phyloP scores from a whole-genome alignment of 2,329 filamentous ascomycete genomes.

The Scedosporium dehoogii region DNA sequence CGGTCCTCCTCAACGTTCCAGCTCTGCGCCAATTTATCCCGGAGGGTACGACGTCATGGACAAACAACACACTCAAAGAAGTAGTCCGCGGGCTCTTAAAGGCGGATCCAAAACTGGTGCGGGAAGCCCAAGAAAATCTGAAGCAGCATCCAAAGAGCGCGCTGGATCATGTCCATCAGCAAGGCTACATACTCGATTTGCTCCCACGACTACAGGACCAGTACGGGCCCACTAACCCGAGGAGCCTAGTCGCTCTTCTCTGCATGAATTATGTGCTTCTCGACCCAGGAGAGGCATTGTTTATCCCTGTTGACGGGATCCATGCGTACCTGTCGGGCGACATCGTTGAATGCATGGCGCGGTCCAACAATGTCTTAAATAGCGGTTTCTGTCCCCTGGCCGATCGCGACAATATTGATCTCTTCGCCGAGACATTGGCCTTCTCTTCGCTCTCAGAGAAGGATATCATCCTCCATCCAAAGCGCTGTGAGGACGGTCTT shows the following conservation, averaged over 20 bases:
- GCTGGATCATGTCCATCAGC: slow-evolving; percentile 28
- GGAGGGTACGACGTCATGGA: slow-evolving; percentile 32
- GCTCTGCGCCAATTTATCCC: slow-evolving; percentile 43
- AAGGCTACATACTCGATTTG: slow-evolving; percentile 54
- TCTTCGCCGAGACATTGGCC: slow-evolving; percentile 53
- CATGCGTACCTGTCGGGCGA: slow-evolving; percentile 65
- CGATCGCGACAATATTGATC: slow-evolving; percentile 52
- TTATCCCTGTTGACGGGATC: slow-evolving; percentile 63
- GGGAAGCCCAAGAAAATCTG: slow-evolving; percentile 41
- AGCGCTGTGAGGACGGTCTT: slow-evolving; percentile 38
- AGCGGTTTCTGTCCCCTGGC: slow-evolving; percentile 62
- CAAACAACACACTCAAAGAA: slow-evolving; percentile 46
- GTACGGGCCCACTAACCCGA: slow-evolving; percentile 54
- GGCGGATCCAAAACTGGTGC: slow-evolving; percentile 40
- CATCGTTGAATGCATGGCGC: slow-evolving; percentile 72
- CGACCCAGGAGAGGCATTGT: slow-evolving; percentile 55
- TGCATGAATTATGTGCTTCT: slow-evolving; percentile 67
- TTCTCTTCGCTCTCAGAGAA: slow-evolving; percentile 51
- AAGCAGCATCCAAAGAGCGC: slow-evolving; percentile 33
- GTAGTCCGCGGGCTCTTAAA: slow-evolving; percentile 45
- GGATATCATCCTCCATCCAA: slow-evolving; percentile 43
- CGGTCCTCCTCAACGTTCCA: slow-evolving; percentile 45
- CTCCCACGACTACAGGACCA: slow-evolving; percentile 55
- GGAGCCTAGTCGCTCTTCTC: slow-evolving; percentile 57
- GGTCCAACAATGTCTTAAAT: slow-evolving; percentile 65